These are phyloP conservation scores for Nasturtium officinale DNA, from an alignment of 345 rosid species.

Conservation along the genomic window DNA sequence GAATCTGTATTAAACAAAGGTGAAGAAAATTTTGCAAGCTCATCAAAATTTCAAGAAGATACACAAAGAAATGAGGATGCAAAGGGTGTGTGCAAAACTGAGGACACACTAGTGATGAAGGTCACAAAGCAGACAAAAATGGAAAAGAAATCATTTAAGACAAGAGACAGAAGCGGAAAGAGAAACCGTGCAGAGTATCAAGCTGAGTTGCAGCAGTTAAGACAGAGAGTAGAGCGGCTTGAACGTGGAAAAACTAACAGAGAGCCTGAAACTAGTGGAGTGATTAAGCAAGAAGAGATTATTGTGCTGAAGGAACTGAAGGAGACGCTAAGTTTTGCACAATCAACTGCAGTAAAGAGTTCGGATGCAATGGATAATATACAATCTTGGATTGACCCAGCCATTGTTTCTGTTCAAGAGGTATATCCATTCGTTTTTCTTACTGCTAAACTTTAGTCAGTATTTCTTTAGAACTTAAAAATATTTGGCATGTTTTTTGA, in stretches of 20 bases:
- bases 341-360: slow-evolving; percentile 30
- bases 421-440: slow-evolving; percentile 17
- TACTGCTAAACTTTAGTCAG: neutral
- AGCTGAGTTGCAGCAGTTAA: slow-evolving; percentile 27
- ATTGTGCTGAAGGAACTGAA: slow-evolving; percentile 51
- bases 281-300: slow-evolving; percentile 48
- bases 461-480: slow-evolving; percentile 12
- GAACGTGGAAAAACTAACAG: slow-evolving; percentile 42
- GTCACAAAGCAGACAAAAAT: slow-evolving; percentile 39
- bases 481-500: slow-evolving; percentile 20
- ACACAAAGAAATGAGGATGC: slow-evolving; percentile 41
- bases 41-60: slow-evolving; percentile 63
- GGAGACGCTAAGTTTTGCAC: slow-evolving; percentile 54
- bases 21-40: slow-evolving; percentile 32
- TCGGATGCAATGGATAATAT: slow-evolving; percentile 18
- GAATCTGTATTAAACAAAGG: slow-evolving; percentile 33
- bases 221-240: slow-evolving; percentile 43
- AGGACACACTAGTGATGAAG: slow-evolving; percentile 35
- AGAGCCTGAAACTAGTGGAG: slow-evolving; percentile 39
- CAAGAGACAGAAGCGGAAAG: slow-evolving; percentile 40
- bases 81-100: slow-evolving; percentile 34
- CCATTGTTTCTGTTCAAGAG: slow-evolving; percentile 41
- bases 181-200: slow-evolving; percentile 42
- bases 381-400: slow-evolving; percentile 52
- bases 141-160: slow-evolving; percentile 45